Evolutionary conservation across 2,329 filamentous ascomycete species (phyloP), one percentile per base, ranked within the genome.

Genomic region (Hypoxylon sp.): DNA sequence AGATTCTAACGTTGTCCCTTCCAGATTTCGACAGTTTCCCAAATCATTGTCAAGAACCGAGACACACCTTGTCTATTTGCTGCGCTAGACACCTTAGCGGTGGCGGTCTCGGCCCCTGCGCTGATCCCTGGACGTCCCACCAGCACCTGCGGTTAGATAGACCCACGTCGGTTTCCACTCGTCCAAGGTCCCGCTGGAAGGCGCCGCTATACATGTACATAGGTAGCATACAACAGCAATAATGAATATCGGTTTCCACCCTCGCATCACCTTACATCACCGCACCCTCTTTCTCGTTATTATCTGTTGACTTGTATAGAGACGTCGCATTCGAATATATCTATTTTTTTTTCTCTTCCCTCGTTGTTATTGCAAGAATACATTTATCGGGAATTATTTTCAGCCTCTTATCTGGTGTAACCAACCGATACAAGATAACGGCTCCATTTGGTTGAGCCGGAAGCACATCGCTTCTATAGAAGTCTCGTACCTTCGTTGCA

Each of bases 21-120:
- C 47, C 48, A 55, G 32, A 35, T 42, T 50, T 55, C 60, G 55
- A 60, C 13, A 37, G 48, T 56, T 17, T 62, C 55, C 65, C 37
- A 59, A 55, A 50, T 47, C 31, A 35, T 48, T 7, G 47, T 46
- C 46, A 48, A 57, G 37, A 32, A 48, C 55, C 55, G 58, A 62
- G 62, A 60, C 55, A 56, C 37, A 29, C 47, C 19, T 62, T 53
- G 44, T 42, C 37, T 15, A 31, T 48, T 60, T 59, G 44, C 55
- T 27, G 15, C 37, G 37, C 64, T 65, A 50, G 10, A 31, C 1
- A 5, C 35, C 53, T 27, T 27, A 55, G 54, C 17, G 39, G 19
- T 53, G 60, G 64, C 65, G 67, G 59, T 64, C 60, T 68, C 67
- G 67, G 61, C 57, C 56, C 57, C 64, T 68, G 60, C 44, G 60